Conservation (phyloP, 805 yeast species). For the Cyberlindnera meyerae region DNA sequence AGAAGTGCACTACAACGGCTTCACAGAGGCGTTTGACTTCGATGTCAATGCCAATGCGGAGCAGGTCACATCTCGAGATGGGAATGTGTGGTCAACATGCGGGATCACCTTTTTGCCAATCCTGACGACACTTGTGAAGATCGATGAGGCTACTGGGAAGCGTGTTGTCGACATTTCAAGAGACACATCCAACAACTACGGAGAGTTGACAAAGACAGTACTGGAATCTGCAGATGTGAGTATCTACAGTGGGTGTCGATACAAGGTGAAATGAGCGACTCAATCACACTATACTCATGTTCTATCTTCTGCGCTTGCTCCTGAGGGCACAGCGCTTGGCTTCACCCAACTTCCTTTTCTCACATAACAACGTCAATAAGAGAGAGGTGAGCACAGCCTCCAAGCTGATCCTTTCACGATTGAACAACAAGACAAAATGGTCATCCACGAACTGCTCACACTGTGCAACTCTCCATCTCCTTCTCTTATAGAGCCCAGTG, state of each 20-base stretch:
- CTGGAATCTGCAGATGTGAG: conserved; percentile 11
- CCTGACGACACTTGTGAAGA: conserved; percentile 13
- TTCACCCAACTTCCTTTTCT: not conserved
- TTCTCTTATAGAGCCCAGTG: conserved; percentile 3
- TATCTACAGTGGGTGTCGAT: conserved; percentile 23
- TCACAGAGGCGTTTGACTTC: conserved; percentile 20
- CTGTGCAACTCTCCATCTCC: conserved; percentile 20
- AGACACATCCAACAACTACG: conserved; percentile 19
- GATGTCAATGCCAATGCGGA: conserved; percentile 7
- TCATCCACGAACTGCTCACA: conserved; percentile 13
- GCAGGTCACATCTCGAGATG: conserved; percentile 11
- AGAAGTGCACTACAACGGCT: conserved; percentile 10
- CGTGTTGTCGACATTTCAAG: conserved; percentile 20
- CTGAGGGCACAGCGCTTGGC: not conserved
- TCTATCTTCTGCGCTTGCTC: not conserved
- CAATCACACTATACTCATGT: not conserved
- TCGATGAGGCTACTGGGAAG: conserved; percentile 20
- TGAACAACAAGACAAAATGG: conserved; percentile 14
- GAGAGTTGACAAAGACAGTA: conserved; percentile 18
- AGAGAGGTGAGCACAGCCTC: conserved; percentile 23
- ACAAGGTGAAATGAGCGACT: conserved; percentile 7
- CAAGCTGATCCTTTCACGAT: conserved; percentile 21
- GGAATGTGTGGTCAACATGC: conserved; percentile 24
- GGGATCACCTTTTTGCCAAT: conserved; percentile 21
- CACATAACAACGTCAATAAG: conserved; percentile 12